These are phyloP conservation scores for Colletotrichum siamense DNA, from an alignment of 2,329 filamentous ascomycete species.

Conservation along the genomic window DNA sequence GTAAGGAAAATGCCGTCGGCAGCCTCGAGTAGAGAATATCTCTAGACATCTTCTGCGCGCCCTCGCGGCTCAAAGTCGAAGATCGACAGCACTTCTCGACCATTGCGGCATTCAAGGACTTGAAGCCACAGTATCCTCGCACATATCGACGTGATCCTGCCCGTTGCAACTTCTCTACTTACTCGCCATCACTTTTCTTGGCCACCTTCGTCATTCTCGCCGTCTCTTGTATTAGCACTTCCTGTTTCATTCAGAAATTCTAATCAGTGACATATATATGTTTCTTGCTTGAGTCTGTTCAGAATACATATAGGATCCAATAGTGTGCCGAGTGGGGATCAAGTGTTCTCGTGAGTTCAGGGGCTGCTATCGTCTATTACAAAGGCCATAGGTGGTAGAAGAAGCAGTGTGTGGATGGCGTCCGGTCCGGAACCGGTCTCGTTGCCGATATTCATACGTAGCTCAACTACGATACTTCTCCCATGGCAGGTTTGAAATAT, in stretches of 20 bases:
- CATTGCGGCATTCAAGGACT: background rate
- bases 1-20: background rate
- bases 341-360: no score
- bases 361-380: no score
- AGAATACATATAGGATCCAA: no score
- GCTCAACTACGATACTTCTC: background rate
- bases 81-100: background rate
- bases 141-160: background rate
- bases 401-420: background rate
- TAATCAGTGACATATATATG: no score
- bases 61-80: background rate
- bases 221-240: background rate
- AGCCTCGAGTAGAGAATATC: background rate
- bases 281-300: no score
- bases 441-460: background rate
- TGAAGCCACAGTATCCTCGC: background rate
- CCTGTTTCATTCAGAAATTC: no score
- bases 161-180: background rate
- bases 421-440: background rate
- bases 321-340: no score
- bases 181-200: background rate
- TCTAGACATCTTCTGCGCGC: background rate
- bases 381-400: no score
- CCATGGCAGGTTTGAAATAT: background rate
- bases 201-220: background rate